phyloP scores from a whole-genome alignment of 495 filamentous ascomycete species.

The Penicillium crystallinum region DNA sequence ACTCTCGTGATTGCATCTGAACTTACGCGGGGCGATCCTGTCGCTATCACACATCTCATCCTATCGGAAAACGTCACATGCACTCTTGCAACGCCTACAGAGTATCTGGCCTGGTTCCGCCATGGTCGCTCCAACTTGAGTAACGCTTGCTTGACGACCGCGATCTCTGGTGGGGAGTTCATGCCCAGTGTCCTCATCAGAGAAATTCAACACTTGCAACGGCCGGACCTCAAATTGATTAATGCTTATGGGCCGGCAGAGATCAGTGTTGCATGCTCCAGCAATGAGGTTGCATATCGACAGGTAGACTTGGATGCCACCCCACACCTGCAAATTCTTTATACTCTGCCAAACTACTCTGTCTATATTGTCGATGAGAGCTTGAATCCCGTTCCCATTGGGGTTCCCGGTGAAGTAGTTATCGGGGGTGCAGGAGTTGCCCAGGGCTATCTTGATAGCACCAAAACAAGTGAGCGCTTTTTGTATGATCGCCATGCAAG shows the following conservation, averaged over 20 bases:
- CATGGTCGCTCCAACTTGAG: constrained; percentile 16
- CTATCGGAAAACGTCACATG: constrained; percentile 26
- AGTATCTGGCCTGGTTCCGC: constrained; percentile 34
- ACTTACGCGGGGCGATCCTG: constrained; percentile 25
- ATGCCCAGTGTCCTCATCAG: constrained; percentile 10
- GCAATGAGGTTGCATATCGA: constrained; percentile 11
- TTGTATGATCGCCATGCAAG: constrained; percentile 26
- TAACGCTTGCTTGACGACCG: not conserved
- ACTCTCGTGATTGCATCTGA: constrained; percentile 25
- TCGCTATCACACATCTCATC: constrained; percentile 31
- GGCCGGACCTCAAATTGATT: constrained; percentile 17
- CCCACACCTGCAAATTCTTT: constrained; percentile 13
- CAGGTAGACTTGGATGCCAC: not conserved
- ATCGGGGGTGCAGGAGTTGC: constrained; percentile 41
- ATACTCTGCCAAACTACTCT: constrained; percentile 37
- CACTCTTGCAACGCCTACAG: constrained; percentile 37
- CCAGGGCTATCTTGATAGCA: constrained; percentile 38
- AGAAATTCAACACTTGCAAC: constrained; percentile 18
- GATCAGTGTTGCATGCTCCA: constrained; percentile 20
- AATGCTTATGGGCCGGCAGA: constrained; percentile 36
- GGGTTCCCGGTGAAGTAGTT: constrained; percentile 41
- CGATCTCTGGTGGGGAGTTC: constrained; percentile 19
- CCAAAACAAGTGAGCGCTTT: constrained; percentile 30
- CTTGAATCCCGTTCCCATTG: constrained; percentile 34
- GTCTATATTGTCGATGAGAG: constrained; percentile 45